Conservation (phyloP, 2,329 filamentous ascomycete genomes). For the Phialophora verrucosa region DNA sequence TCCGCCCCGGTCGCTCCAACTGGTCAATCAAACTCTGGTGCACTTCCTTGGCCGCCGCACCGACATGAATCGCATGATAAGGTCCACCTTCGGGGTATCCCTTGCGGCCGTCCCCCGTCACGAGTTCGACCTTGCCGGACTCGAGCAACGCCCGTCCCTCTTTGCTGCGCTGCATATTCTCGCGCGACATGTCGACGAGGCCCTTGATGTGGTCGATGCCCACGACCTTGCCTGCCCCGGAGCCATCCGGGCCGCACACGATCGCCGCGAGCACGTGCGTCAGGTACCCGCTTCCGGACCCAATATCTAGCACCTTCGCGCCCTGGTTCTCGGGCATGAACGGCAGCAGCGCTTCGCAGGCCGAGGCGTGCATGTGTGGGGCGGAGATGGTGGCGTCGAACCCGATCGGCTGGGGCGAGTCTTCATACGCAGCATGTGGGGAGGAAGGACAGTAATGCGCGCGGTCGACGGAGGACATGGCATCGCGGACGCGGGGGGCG, state of each 20-base stretch:
- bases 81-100: conserved; percentile 65
- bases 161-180: conserved; percentile 69
- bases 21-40: conserved; percentile 77
- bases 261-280: conserved; percentile 87
- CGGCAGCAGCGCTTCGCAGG: conserved; percentile 66
- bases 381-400: conserved; percentile 72
- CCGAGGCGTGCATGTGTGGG: conserved; percentile 74
- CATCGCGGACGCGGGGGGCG: conserved; percentile 72
- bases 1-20: conserved; percentile 74
- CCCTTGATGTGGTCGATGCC: conserved; percentile 75
- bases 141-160: conserved; percentile 66
- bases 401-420: conserved; percentile 72
- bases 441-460: conserved; percentile 67
- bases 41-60: conserved; percentile 77
- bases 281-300: conserved; percentile 79
- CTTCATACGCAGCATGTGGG: conserved; percentile 67
- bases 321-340: conserved; percentile 58
- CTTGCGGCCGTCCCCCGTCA: conserved; percentile 74
- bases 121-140: conserved; percentile 70
- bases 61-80: conserved; percentile 96
- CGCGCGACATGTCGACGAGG: conserved; percentile 66
- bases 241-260: conserved; percentile 48
- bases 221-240: conserved; percentile 63
- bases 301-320: conserved; percentile 71
- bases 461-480: conserved; percentile 87